Base-by-base conservation (phyloP, 257 asterid species). In the Solanum microdontum region DNA sequence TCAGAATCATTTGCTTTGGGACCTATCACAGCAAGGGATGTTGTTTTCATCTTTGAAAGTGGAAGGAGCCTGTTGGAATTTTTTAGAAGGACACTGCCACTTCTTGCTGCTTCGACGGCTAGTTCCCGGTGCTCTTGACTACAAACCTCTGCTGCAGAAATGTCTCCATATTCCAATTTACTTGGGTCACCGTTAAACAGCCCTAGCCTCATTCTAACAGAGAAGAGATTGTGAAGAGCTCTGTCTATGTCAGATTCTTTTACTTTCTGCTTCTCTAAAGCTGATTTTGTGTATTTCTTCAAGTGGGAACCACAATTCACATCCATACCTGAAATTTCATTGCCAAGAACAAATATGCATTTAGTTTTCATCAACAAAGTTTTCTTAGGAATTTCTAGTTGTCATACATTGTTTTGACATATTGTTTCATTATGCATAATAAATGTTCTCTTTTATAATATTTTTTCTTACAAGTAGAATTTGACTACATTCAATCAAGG, bases 1-100 rank as follows among this genome's bases (percentile, higher is more conserved):
- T 83, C 58, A 4, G 93, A 32, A 37, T 86, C 84, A 60, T 94
- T 91, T 10, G 93, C 98, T n/a, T 89, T 90, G 28, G 97, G 97
- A 69, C 97, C 96, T 17, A 95, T 93, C 2, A 95, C 77, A 15
- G 94, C 96, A 23, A 95, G 84, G 3, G 95, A 92, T n/a, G 1
- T 82, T 89, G 88, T 82, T 23, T 88, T 45, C 40, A 66, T 64
- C 90, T 91, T 93, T 7, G 94, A 87, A n/a, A 95, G 86, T 3
- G 98, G 98, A 83, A 95, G 96, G 90, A 92, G 94, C 24, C 8
- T 24, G 11, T 24, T 82, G 2, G 88, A 89, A 87, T 94, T 95
- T 89, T 95, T 95, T 13, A 95, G 92, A 32, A 95, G 95, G 88
- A 95, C 98, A n/a, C 92, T 91, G 69, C 97, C 95, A 33, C 93